Base-by-base conservation (phyloP, 345 rosid species). In the Leavenworthia alabamica region DNA sequence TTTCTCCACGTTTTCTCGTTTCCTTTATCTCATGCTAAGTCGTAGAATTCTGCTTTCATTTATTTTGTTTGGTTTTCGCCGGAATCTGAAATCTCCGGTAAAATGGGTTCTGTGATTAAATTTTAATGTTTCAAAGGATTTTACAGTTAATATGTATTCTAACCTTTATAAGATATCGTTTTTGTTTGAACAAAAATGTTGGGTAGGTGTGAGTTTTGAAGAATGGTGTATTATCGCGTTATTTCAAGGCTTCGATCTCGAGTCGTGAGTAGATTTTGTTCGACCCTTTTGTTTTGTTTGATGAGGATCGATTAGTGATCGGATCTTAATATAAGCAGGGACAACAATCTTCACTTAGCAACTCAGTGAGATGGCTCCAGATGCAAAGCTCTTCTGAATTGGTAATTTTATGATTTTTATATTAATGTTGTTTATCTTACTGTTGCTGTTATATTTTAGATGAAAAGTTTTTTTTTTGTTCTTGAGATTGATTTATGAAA, bases 321-420 rank as follows among this genome's bases (percentile, higher is more conserved):
- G 7, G 39, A 47, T 67, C 60, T 50, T 56, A 51, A 40, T 53
- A 20, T 56, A 42, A 61, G 23, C 82, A 88, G 96, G 77, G 16
- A 20, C 80, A 79, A 29, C 92, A 81, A 12, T 74, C 84, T 40
- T 74, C 64, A 64, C 83, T 83, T 59, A 52, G 72, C 62, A 73
- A 76, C 23, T 83, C 92, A 0, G 78, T 82, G 1, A 75, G 98
- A 86, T 86, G 93, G 93, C 75, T 88, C 46, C 96, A 91, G 73
- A 82, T 63, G 73, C 94, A 84, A 70, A 77, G 47, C 69, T 80
- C 90, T 54, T 72, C 93, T 4, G 85, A 83, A 50, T 77, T 83
- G 45, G 98, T 89, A 80, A 56, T 6, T 16, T 55, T 20, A 56
- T 20, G 8, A 15, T 51, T n/a, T 48, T 31, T 40, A 16, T 60